Conservation (phyloP, 1,139 yeast species). For the Diutina neorugosa region DNA sequence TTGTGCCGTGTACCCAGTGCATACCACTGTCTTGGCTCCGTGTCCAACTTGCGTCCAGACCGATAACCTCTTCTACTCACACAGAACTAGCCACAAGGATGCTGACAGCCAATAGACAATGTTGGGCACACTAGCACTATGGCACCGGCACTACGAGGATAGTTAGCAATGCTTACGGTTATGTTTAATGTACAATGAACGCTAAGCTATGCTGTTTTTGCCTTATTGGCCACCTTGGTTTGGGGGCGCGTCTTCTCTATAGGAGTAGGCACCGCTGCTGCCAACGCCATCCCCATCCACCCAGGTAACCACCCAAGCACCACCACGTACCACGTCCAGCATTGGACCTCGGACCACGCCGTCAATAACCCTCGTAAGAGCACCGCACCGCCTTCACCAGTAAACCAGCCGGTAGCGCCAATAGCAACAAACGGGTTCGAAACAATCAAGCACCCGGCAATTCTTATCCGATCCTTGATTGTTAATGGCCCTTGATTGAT, state of each 20-base stretch:
- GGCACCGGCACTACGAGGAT: no score
- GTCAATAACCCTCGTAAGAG: conserved; percentile 40
- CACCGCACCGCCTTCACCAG: conserved; percentile 14
- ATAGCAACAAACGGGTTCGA: conserved; percentile 45
- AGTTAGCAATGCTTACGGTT: no score
- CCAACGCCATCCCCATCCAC: conserved; percentile 44
- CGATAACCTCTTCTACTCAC: no score
- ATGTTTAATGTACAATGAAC: not conserved
- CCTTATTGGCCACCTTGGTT: not conserved
- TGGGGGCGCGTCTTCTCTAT: not conserved
- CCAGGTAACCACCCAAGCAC: conserved; percentile 73
- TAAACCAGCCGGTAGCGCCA: conserved; percentile 19
- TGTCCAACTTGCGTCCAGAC: no score
- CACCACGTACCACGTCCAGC: conserved; percentile 81
- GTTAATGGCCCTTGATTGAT: not conserved
- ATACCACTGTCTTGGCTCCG: no score
- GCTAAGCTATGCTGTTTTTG: not conserved
- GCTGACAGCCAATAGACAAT: no score
- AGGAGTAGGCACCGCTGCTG: not conserved
- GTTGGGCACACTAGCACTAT: no score
- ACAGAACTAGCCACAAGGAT: no score
- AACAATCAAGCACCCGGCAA: conserved; percentile 24
- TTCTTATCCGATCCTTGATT: not conserved
- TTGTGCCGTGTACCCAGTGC: no score
- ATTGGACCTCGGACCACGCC: conserved; percentile 60